Evolutionary conservation across 768 basidiomycete genomes (phyloP), one percentile per base, ranked within the genome.

Genomic region (Podaxis sp.): DNA sequence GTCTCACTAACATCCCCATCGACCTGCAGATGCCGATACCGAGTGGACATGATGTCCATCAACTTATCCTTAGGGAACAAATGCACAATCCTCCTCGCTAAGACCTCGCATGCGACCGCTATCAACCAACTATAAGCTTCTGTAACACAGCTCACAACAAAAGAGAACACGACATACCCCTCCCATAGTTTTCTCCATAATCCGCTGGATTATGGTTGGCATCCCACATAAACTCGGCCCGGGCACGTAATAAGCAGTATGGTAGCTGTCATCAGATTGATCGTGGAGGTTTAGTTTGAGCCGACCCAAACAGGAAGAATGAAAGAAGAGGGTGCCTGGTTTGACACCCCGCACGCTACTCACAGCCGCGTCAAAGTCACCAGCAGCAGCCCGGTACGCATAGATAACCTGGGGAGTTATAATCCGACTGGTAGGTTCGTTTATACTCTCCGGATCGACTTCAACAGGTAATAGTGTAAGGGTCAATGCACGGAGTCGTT

Each of bases 361-460:
- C 69, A 95, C 93, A 26, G 92, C 91, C 70, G 95, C 91, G 17
- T 79, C 73, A 71, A 95, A 95, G 74, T 96, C 94, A 5, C 96
- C 96, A 7, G 91, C 95, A 24, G 93, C 89, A 55, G 83, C 84
- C 28, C 80, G 82, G 69, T 89, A 98, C 15, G 58, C 49, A 28
- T 4, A 2, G 22, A 98, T 84, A 50, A 96, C 91, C 56, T 81
- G 78, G 24, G 49, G 89, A 0, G 93, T 95, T 49, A 96, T 91
- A 56, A 95, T 81, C 62, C 92, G 84, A 73, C 89, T 91, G 0
- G 91, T 95, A 0, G 94, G 85, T 37, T 89, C 87, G 68, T 80
- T 85, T 58, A 97, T 84, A 24, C 74, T 80, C 30, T 60, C 50
- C 15, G 58, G 58, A 33, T 66, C 66, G 11, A 66, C 66, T 40